Evolutionary conservation across 768 basidiomycete species (phyloP).

Genomic region (Mycena maculata): DNA sequence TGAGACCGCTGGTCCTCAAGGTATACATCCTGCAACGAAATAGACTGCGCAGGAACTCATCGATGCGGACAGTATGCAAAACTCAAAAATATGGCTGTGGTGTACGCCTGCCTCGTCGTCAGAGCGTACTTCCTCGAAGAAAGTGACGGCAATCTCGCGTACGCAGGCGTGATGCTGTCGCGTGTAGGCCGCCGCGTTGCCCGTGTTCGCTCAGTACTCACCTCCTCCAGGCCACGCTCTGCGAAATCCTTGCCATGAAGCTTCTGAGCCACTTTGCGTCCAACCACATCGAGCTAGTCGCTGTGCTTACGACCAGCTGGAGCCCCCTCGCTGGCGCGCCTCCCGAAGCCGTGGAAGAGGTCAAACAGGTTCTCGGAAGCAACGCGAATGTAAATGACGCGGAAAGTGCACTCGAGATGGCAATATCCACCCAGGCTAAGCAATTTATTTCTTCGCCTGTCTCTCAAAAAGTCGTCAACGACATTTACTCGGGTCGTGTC

Average conservation of each 20-base stretch:
- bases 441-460: slow-evolving; percentile 85
- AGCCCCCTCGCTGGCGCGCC: slow-evolving; percentile 86
- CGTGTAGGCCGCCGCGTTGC: slow-evolving; percentile 35
- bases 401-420: slow-evolving; percentile 92
- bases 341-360: slow-evolving; percentile 70
- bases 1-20: slow-evolving; percentile 82
- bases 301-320: slow-evolving; percentile 86
- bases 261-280: slow-evolving; percentile 80
- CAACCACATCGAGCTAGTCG: slow-evolving; percentile 79
- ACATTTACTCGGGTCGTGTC: slow-evolving; percentile 86
- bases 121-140: slow-evolving; percentile 82
- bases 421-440: slow-evolving; percentile 88
- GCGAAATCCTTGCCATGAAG: slow-evolving; percentile 92
- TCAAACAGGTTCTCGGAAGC: slow-evolving; percentile 68
- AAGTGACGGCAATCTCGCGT: slow-evolving; percentile 78
- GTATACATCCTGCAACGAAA: too few relatives aligned
- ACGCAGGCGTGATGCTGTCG: slow-evolving; percentile 74
- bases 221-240: slow-evolving; percentile 74
- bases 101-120: slow-evolving; percentile 77
- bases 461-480: slow-evolving; percentile 87
- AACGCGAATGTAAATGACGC: slow-evolving; percentile 73
- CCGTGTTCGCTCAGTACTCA: slow-evolving; percentile 2
- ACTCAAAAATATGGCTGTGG: slow-evolving; percentile 58
- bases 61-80: too few relatives aligned
- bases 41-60: too few relatives aligned